phyloP scores from a whole-genome alignment of 306 rosid species.

The Castanopsis chinensis region DNA sequence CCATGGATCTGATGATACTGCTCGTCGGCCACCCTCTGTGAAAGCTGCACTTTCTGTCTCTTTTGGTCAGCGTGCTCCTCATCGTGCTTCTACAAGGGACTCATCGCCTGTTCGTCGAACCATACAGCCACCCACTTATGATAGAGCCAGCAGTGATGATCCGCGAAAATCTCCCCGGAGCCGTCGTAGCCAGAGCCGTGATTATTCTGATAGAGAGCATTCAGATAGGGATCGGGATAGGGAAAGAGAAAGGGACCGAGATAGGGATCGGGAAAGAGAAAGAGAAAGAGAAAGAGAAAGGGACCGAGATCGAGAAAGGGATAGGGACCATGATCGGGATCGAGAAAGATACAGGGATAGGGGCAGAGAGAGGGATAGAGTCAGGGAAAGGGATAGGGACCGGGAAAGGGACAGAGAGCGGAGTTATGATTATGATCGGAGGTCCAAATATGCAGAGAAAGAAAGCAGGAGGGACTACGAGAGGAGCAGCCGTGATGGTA shows the following conservation, averaged over 20 bases:
- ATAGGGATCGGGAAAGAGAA: slow-evolving; percentile 41
- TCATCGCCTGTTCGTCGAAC: slow-evolving; percentile 95
- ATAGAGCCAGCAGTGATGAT: slow-evolving; percentile 59
- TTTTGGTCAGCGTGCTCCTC: slow-evolving; percentile 99
- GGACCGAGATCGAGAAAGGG: slow-evolving; percentile 25
- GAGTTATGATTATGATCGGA: slow-evolving; percentile 58
- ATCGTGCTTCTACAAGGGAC: slow-evolving; percentile 95
- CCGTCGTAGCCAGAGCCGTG: slow-evolving; percentile 74
- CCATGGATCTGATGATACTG: slow-evolving; percentile 91
- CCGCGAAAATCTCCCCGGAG: slow-evolving; percentile 46
- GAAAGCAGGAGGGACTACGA: slow-evolving; percentile 70
- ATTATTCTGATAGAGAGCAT: slow-evolving; percentile 60
- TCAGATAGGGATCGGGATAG: slow-evolving; percentile 23
- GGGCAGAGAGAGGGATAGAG: slow-evolving; percentile 44
- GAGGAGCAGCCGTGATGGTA: slow-evolving; percentile 42
- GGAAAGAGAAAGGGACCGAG: slow-evolving; percentile 31
- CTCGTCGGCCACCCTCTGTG: slow-evolving; percentile 98
- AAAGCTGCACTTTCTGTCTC: slow-evolving; percentile 97
- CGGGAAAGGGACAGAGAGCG: slow-evolving; percentile 43
- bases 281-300: slow-evolving; percentile 21
- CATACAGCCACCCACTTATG: slow-evolving; percentile 46
- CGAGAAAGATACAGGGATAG: slow-evolving; percentile 46
- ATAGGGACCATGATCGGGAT: slow-evolving; percentile 36
- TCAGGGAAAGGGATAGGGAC: slow-evolving; percentile 29
- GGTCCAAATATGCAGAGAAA: slow-evolving; percentile 52